Base-by-base conservation (phyloP, 768 basidiomycete genomes). In the Boletus fagicola region DNA sequence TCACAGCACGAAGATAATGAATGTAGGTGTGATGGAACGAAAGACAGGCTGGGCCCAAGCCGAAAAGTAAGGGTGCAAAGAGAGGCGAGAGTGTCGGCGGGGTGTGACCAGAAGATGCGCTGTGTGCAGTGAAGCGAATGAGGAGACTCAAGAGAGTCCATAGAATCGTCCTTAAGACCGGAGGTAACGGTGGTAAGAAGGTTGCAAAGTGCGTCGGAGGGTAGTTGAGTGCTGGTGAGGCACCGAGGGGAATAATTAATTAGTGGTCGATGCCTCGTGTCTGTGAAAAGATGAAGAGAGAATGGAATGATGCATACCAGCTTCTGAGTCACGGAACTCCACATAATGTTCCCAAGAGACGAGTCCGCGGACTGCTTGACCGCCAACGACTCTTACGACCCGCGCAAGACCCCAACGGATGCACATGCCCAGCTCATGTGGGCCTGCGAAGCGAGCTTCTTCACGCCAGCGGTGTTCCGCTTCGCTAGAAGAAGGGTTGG, bases 351-450 rank as follows among this genome's bases (percentile, higher is more conserved):
- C 91, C 87, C 91, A 94, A 60, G 86, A 82, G 42, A 98, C 68
- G 30, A 98, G 75, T 5, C 97, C 97, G 15, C 92, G 82, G n/a
- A 87, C 82, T 45, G 88, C 87, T 60, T 84, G 78, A 1, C 86
- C 87, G 33, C 80, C 82, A 18, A 84, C 80, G 4, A 89, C 80
- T 47, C 92, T 74, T 36, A 92, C 81, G 46, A 92, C 83, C 26
- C 94, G 77, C 3, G 86, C 89, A 6, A 98, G 80, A 33, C 87
- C 92, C 97, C 97, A 99, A 24, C 95, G 86, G 33, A 98, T 77
- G 65, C 88, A 84, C 87, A 95, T 94, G 5, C 88, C 94, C 15
- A 98, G 77, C 66, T 97, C 92, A 59, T 95, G 87, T 12, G 92
- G 87, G 5, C 85, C 86, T 0, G 93, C 90, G 66, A 96, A 91